phyloP scores from a whole-genome alignment of 352 stramenopile species.

The Globisporangium iwayamae region DNA sequence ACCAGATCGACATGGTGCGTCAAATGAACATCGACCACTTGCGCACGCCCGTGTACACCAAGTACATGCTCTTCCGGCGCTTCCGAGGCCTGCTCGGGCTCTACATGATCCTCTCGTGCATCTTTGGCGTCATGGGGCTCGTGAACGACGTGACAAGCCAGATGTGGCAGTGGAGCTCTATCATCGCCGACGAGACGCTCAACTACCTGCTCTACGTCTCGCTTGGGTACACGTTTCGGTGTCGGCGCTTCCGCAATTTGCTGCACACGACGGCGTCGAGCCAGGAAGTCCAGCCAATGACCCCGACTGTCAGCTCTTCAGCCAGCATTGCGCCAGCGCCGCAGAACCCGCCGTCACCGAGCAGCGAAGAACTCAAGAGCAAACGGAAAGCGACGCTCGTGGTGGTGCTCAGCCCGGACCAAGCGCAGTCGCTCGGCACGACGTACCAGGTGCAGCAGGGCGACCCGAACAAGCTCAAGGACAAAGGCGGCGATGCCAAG shows the following conservation, averaged over 20 bases:
- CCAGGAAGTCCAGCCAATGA: background rate
- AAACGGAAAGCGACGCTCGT: constrained; percentile 24
- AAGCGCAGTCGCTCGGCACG: constrained; percentile 33
- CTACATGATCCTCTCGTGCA: constrained; percentile 54
- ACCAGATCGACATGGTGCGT: constrained; percentile 57
- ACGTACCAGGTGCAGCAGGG: constrained; percentile 7
- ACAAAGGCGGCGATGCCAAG: background rate
- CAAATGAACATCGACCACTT: constrained; percentile 42
- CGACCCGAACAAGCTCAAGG: background rate
- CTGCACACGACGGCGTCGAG: constrained; percentile 20
- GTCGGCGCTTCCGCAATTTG: constrained; percentile 50
- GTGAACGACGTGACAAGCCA: constrained; percentile 34
- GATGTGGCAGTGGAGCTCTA: constrained; percentile 30
- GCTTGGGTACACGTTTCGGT: constrained; percentile 58
- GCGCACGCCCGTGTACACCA: constrained; percentile 57
- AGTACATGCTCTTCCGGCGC: constrained; percentile 59
- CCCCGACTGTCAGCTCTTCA: background rate
- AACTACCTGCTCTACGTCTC: constrained; percentile 37
- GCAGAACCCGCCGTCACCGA: background rate
- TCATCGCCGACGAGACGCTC: constrained; percentile 36
- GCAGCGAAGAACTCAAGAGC: background rate
- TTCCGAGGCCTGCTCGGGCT: constrained; percentile 42
- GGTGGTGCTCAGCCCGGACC: constrained; percentile 39
- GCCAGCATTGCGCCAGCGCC: constrained; percentile 8
- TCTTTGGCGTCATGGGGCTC: constrained; percentile 39